These are phyloP conservation scores for Berkeleyomyces basicola DNA, from an alignment of 2,329 filamentous ascomycete genomes.

Conservation along the genomic window DNA sequence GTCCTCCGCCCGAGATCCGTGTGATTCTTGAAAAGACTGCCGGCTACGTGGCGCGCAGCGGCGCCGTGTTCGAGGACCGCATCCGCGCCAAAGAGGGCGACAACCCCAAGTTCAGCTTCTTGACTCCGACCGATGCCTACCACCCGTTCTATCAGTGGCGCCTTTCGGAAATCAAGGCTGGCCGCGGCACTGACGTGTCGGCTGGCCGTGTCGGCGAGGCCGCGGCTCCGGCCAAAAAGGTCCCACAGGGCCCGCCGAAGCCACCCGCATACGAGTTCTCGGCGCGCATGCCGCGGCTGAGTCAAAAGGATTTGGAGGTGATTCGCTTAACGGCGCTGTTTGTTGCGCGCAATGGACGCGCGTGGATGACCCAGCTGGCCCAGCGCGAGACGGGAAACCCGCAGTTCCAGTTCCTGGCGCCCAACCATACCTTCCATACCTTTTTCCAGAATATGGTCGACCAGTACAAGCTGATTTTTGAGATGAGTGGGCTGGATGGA, in stretches of 20 bases:
- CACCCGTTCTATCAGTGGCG: constrained; percentile 83
- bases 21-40: constrained; percentile 82
- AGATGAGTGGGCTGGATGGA: constrained; percentile 49
- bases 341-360: constrained; percentile 79
- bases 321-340: constrained; percentile 71
- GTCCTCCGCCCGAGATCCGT: constrained; percentile 81
- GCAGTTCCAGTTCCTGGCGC: constrained; percentile 90
- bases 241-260: constrained; percentile 66
- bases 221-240: constrained; percentile 34
- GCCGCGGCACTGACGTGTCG: constrained; percentile 62
- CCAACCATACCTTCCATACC: constrained; percentile 89
- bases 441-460: constrained; percentile 88
- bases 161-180: constrained; percentile 67
- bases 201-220: constrained; percentile 56
- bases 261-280: constrained; percentile 85
- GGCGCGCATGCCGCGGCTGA: constrained; percentile 93
- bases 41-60: constrained; percentile 64
- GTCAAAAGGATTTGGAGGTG: constrained; percentile 71
- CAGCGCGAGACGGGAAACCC: constrained; percentile 81
- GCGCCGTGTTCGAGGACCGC: constrained; percentile 58
- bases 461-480: constrained; percentile 72
- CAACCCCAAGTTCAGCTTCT: constrained; percentile 85
- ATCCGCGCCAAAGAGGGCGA: constrained; percentile 70
- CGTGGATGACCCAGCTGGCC: constrained; percentile 77
- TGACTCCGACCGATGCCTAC: constrained; percentile 67